Evolutionary conservation across 768 basidiomycete species (phyloP), one percentile per base, ranked within the genome.

Genomic region (Butyriboletus loyo): DNA sequence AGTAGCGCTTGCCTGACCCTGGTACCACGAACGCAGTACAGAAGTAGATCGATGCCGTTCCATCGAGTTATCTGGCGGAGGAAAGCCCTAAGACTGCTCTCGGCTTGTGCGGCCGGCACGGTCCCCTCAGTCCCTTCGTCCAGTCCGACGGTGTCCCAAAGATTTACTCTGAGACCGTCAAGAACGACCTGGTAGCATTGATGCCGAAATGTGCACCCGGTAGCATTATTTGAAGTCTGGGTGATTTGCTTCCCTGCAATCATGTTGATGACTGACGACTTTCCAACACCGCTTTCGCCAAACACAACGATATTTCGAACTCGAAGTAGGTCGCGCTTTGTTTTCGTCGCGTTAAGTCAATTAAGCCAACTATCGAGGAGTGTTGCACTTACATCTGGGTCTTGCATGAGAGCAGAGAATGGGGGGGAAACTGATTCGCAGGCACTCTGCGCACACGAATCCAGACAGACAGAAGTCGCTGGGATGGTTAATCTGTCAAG

Each of bases 211-310:
- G 76, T 77, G 55, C 69, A 73, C 1, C 75, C 74, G 1, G 55
- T 41, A 2, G 70, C 66, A 5, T 60, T 43, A 25, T 60, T 67
- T 17, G 72, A 73, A 21, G 66, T 66, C 19, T 41, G 42, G 3
- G 74, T 69, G 15, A 61, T 41, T 5, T 65, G 43, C 7, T 46
- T 15, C 14, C 63, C 67, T 6, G 59, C 61, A 36, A 77, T 58
- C 68, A 73, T 64, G 56, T 77, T 77, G 55, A 77, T 63, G 31
- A 76, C 55, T 0, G 72, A 74, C 46, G 74, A 76, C 51, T 77
- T 77, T 32, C 71, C 70, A 14, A 63, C 48, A 10, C 76, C 74
- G 7, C 67, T 67, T 52, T 76, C 72, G 7, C 76, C 75, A 49
- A 77, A 77, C 7, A 77, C 44, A 27, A 77, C 62, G 35, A 76